phyloP scores from a whole-genome alignment of 2,329 filamentous ascomycete genomes.

The Cercospora citrullina region DNA sequence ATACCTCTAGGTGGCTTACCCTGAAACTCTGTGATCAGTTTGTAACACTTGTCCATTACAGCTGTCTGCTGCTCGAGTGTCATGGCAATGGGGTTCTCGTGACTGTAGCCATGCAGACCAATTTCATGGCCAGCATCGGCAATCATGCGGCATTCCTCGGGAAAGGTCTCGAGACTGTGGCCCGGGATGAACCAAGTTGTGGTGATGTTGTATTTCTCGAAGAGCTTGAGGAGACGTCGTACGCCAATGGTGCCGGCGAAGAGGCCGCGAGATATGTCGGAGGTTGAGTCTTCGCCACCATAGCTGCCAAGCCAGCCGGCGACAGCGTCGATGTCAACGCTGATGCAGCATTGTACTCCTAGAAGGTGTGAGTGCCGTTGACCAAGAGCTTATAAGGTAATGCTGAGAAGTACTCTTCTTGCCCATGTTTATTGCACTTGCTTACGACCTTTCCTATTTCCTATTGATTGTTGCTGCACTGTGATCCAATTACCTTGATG shows the following conservation, averaged over 20 bases:
- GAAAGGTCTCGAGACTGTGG: conserved; percentile 65
- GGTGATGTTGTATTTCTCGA: conserved; percentile 71
- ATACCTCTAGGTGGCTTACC: conserved; percentile 69
- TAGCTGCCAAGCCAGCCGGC: conserved; percentile 76
- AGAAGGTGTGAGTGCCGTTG: background rate
- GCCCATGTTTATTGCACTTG: conserved; percentile 4
- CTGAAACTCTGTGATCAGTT: conserved; percentile 68
- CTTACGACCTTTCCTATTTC: background rate
- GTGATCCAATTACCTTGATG: background rate
- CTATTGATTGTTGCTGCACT: background rate
- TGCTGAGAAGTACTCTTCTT: conserved; percentile 14
- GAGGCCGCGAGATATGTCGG: conserved; percentile 62
- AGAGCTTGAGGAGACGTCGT: conserved; percentile 66
- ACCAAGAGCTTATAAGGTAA: background rate
- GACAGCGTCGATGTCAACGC: conserved; percentile 73
- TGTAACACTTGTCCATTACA: conserved; percentile 72
- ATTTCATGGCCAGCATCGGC: conserved; percentile 66
- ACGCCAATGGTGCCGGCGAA: conserved; percentile 70
- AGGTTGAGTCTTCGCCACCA: conserved; percentile 69
- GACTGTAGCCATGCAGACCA: conserved; percentile 70
- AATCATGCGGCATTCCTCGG: conserved; percentile 62
- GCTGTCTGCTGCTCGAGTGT: conserved; percentile 72
- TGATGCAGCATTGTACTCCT: conserved; percentile 40
- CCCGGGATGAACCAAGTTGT: conserved; percentile 66
- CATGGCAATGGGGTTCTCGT: conserved; percentile 73